These are phyloP conservation scores for Gyrodon tennesseensis DNA, from an alignment of 1,284 basidiomycete genomes.

Conservation along the genomic window DNA sequence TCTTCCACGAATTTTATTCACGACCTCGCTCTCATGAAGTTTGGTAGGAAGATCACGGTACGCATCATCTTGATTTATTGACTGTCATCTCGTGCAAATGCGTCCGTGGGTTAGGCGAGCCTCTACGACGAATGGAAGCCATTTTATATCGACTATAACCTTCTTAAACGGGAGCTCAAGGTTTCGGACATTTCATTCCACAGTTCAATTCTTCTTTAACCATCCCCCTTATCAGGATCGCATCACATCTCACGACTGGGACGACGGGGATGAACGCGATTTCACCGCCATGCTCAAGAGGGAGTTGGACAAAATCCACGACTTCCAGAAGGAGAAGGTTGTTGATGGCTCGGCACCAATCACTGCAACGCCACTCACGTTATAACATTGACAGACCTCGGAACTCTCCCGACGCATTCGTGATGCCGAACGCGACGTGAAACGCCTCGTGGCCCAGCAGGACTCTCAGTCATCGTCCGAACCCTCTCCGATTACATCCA, in stretches of 20 bases:
- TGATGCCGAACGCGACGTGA: conserved; percentile 77
- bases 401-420: conserved; percentile 81
- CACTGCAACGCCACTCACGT: conserved; percentile 12
- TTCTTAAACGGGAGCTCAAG: conserved; percentile 89
- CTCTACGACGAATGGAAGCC: conserved; percentile 89
- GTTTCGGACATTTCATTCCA: conserved; percentile 42
- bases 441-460: conserved; percentile 70
- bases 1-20: neutral
- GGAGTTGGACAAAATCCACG: conserved; percentile 95
- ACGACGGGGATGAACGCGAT: conserved; percentile 72
- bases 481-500: conserved; percentile 34
- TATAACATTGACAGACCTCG: conserved; percentile 57
- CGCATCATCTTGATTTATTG: conserved; percentile 38
- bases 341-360: conserved; percentile 6
- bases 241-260: conserved; percentile 67
- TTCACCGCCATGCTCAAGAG: conserved; percentile 79
- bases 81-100: neutral
- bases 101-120: conserved; percentile 58
- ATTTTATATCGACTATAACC: conserved; percentile 88
- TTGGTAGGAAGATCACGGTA: conserved; percentile 85
- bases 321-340: conserved; percentile 92
- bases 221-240: conserved; percentile 48
- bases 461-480: conserved; percentile 44
- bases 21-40: conserved; percentile 64
- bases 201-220: neutral